Conservation (phyloP, 306 rosid species). For the Delonix regia region DNA sequence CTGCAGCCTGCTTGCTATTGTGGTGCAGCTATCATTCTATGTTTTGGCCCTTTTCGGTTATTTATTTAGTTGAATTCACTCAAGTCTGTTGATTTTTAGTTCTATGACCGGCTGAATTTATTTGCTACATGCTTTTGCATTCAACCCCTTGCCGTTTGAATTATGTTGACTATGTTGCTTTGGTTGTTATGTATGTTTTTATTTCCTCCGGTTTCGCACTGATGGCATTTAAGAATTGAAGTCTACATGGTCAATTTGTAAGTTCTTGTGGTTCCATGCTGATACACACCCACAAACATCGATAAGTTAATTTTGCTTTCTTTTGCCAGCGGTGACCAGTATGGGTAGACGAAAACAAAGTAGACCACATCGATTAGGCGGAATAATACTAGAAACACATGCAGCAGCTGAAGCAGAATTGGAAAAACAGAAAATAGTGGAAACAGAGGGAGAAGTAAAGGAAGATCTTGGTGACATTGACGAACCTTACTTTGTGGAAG, state of each 20-base stretch:
- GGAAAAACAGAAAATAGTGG: constrained; percentile 43
- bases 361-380: constrained; percentile 71
- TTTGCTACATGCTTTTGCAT: constrained; percentile 21
- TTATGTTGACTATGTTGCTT: constrained; percentile 11
- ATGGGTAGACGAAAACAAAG: constrained; percentile 87
- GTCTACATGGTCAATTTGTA: background rate
- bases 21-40: constrained; percentile 19
- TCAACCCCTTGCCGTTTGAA: constrained; percentile 14
- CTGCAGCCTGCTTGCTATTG: constrained; percentile 19
- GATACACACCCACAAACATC: background rate
- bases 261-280: constrained; percentile 24
- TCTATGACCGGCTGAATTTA: constrained; percentile 25
- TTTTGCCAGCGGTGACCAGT: constrained; percentile 40
- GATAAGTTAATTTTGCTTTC: constrained; percentile 11
- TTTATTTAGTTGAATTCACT: constrained; percentile 32
- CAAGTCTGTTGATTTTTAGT: background rate
- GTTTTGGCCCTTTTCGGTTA: constrained; percentile 2
- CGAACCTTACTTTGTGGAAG: constrained; percentile 69
- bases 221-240: constrained; percentile 28
- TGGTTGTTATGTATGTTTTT: background rate
- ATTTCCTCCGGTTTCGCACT: constrained; percentile 23
- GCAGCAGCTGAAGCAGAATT: constrained; percentile 46
- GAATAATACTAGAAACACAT: constrained; percentile 45
- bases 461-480: constrained; percentile 42
- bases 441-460: constrained; percentile 44